phyloP scores from a whole-genome alignment of 2,329 filamentous ascomycete species.

The Pleomassaria siparia region DNA sequence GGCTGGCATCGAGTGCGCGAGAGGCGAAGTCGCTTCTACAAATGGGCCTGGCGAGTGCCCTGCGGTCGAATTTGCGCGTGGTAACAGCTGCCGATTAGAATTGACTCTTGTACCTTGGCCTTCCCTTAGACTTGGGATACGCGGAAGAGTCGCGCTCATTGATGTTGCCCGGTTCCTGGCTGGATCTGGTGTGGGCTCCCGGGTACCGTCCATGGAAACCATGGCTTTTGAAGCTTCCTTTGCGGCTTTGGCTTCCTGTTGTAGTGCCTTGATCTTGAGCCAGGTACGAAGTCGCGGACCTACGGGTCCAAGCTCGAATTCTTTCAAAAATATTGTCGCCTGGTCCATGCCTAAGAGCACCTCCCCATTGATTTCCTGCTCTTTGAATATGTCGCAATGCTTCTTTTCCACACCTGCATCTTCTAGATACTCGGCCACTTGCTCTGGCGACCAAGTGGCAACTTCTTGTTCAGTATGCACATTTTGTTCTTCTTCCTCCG shows the following conservation, averaged over 20 bases:
- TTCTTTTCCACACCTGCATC: slow-evolving; percentile 80
- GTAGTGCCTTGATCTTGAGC: slow-evolving; percentile 91
- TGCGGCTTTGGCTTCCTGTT: slow-evolving; percentile 76
- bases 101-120: slow-evolving; percentile 29
- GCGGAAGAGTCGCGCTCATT: slow-evolving; percentile 41
- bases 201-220: slow-evolving; percentile 47
- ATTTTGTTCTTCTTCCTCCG: slow-evolving; percentile 83
- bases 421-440: slow-evolving; percentile 88
- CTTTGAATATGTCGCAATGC: slow-evolving; percentile 91
- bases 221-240: slow-evolving; percentile 37
- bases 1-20: slow-evolving; percentile 47
- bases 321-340: slow-evolving; percentile 91
- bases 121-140: slow-evolving; percentile 42
- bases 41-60: slow-evolving; percentile 33
- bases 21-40: slow-evolving; percentile 44
- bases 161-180: slow-evolving; percentile 51
- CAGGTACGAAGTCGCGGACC: slow-evolving; percentile 88
- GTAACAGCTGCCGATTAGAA: slow-evolving; percentile 28
- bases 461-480: slow-evolving; percentile 74
- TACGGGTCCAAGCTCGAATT: slow-evolving; percentile 89
- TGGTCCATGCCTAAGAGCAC: slow-evolving; percentile 94
- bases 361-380: slow-evolving; percentile 94
- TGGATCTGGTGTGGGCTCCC: slow-evolving; percentile 45
- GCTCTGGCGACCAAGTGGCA: slow-evolving; percentile 72
- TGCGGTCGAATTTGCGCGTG: slow-evolving; percentile 36